Evolutionary conservation across 192 early-diverging fungal genomes (phyloP).

Genomic region (Entrophospora sp.): DNA sequence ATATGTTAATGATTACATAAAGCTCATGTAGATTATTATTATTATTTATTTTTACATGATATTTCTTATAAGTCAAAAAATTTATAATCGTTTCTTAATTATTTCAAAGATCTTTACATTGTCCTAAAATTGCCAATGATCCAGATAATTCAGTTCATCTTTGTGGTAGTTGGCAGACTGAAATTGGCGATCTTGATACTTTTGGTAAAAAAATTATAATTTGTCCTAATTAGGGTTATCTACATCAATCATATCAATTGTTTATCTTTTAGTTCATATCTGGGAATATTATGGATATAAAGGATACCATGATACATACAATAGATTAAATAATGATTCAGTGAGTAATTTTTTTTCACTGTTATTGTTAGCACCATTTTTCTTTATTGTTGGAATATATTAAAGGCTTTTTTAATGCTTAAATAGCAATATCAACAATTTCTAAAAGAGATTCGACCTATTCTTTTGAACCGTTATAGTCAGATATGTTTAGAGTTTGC

Average conservation of each 20-base stretch:
- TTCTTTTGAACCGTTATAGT: conserved; percentile 65
- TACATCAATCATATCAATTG: too few relatives aligned
- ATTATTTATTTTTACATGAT: neutral
- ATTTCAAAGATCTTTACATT: conserved; percentile 65
- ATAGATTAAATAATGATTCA: conserved; percentile 48
- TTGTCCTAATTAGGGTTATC: too few relatives aligned
- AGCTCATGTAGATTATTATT: conserved; percentile 43
- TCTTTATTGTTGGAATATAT: neutral
- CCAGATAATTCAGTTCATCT: conserved; percentile 69
- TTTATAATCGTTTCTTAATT: too few relatives aligned
- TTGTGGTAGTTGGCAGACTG: conserved; percentile 81
- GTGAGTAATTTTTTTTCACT: conserved; percentile 33
- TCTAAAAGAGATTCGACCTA: conserved; percentile 53
- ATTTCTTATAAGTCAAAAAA: too few relatives aligned
- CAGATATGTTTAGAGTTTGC: conserved; percentile 89
- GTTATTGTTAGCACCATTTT: neutral
- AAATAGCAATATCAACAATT: conserved; percentile 61
- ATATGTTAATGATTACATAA: conserved; percentile 75
- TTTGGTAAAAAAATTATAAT: conserved; percentile 45
- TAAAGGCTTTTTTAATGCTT: too few relatives aligned
- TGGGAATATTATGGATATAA: conserved; percentile 93
- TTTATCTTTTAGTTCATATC: conserved; percentile 81
- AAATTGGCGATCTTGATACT: conserved; percentile 82
- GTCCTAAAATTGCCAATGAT: conserved; percentile 67
- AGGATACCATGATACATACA: conserved; percentile 62